phyloP scores from a whole-genome alignment of 768 basidiomycete genomes.

The Lactarius evosmus region DNA sequence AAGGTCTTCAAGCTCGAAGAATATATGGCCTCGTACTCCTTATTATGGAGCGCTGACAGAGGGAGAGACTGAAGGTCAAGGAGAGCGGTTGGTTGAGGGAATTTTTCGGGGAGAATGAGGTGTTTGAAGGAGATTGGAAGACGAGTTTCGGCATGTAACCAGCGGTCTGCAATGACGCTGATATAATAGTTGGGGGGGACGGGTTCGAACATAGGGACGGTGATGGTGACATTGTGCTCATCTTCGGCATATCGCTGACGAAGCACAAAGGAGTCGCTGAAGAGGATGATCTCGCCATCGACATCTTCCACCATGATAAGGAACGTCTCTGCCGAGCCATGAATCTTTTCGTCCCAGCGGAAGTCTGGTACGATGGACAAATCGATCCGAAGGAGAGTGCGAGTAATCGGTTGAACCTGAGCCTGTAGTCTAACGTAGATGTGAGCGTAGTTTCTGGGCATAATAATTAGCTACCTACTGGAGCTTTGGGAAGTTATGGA shows the following conservation, averaged over 20 bases:
- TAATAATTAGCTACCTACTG: conserved; percentile 48
- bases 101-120: conserved; percentile 94
- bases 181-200: conserved; percentile 99
- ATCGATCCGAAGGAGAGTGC: conserved; percentile 88
- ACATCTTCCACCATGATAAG: conserved; percentile 95
- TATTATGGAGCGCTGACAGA: conserved; percentile 87
- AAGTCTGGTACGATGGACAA: conserved; percentile 96
- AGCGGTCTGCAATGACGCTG: conserved; percentile 89
- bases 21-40: conserved; percentile 87
- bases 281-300: conserved; percentile 94
- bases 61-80: conserved; percentile 92
- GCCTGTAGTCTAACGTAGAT: conserved; percentile 66
- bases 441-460: neutral
- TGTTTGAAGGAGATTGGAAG: conserved; percentile 97
- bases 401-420: conserved; percentile 94
- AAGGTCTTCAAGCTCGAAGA: conserved; percentile 75
- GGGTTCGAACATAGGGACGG: conserved; percentile 95
- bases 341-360: conserved; percentile 95
- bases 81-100: conserved; percentile 88
- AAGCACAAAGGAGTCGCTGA: conserved; percentile 90
- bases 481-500: conserved; percentile 95
- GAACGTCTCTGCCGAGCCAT: conserved; percentile 86
- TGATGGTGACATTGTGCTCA: conserved; percentile 92
- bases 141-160: conserved; percentile 93
- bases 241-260: conserved; percentile 89